These are phyloP conservation scores for Starmerella vaccinii DNA, from an alignment of 805 yeast genomes.

Conservation along the genomic window DNA sequence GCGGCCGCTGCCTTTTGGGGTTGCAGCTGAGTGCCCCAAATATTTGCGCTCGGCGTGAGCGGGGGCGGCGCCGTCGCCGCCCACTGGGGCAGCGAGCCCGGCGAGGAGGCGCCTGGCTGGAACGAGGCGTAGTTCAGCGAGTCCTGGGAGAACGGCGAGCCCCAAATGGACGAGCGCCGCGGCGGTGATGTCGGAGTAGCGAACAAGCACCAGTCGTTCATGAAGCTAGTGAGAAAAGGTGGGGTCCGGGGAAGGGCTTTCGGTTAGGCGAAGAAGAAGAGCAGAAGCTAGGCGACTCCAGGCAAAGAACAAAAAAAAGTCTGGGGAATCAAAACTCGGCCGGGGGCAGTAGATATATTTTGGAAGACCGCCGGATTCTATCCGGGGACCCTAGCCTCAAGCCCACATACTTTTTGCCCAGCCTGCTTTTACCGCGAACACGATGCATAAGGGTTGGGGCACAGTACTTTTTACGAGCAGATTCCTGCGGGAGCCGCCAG, in stretches of 20 bases:
- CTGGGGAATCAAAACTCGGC: neutral
- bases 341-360: neutral
- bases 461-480: slow-evolving; percentile 15
- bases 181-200: slow-evolving; percentile 9
- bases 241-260: no score
- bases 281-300: no score
- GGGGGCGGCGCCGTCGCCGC: neutral
- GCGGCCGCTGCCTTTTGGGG: neutral
- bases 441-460: slow-evolving; percentile 16
- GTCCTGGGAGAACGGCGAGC: neutral
- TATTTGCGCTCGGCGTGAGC: slow-evolving; percentile 4
- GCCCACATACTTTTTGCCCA: slow-evolving; percentile 9
- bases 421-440: slow-evolving; percentile 11
- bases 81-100: neutral
- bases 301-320: no score
- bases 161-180: slow-evolving; percentile 5
- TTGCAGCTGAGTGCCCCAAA: slow-evolving; percentile 6
- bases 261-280: no score
- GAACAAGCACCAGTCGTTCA: neutral
- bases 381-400: slow-evolving; percentile 10
- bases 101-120: neutral
- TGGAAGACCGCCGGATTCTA: slow-evolving; percentile 6
- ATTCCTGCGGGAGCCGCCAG: neutral
- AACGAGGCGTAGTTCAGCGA: neutral
- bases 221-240: neutral